phyloP scores from a whole-genome alignment of 192 early-diverging fungal species.

The Coemansia sp. region DNA sequence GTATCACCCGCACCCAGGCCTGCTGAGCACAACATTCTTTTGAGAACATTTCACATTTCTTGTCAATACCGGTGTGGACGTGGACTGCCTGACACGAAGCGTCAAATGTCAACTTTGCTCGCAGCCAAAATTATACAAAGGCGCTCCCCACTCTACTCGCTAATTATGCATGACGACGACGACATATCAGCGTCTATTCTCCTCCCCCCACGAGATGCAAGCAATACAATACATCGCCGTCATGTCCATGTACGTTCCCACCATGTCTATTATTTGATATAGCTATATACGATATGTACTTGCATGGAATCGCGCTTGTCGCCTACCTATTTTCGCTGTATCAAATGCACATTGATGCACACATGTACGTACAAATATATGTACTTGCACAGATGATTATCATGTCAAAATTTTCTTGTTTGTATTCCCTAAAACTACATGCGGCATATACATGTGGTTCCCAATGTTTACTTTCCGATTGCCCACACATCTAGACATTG shows the following conservation, averaged over 20 bases:
- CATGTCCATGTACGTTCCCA: neutral
- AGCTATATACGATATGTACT: neutral
- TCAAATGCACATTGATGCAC: slow-evolving; percentile 1
- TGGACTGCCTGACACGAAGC: neutral
- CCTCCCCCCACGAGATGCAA: slow-evolving; percentile 1
- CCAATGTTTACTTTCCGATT: neutral
- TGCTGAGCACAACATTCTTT: slow-evolving; percentile 4
- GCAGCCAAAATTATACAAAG: neutral
- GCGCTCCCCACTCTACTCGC: slow-evolving; percentile 1
- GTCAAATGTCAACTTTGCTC: neutral
- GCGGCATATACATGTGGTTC: neutral
- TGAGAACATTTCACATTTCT: neutral
- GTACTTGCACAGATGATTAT: neutral
- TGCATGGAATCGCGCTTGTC: neutral
- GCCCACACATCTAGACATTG: neutral
- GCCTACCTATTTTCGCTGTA: neutral
- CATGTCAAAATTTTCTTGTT: too few species aligned
- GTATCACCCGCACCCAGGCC: neutral
- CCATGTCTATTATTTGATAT: neutral
- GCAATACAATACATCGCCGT: neutral
- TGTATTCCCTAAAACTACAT: neutral
- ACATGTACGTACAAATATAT: neutral
- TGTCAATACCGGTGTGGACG: neutral
- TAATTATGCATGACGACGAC: slow-evolving; percentile 6
- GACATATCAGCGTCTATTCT: neutral